phyloP scores from a whole-genome alignment of 805 yeast species.

The Wickerhamiella kazuoi region DNA sequence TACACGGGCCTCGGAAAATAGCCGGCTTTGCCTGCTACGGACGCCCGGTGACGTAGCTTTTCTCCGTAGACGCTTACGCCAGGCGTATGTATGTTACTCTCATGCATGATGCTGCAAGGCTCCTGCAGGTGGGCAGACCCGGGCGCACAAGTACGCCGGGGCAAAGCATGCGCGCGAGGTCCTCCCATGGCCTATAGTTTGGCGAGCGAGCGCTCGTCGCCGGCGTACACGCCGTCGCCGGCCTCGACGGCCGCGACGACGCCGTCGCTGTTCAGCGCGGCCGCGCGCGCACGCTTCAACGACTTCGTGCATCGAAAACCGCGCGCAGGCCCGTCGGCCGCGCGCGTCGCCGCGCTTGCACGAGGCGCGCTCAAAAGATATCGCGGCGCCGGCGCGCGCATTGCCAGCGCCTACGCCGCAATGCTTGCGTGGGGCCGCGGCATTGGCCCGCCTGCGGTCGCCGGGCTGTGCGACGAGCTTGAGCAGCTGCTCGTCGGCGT shows the following conservation, averaged over 20 bases:
- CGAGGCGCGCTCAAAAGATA: background rate
- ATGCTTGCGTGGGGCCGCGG: background rate
- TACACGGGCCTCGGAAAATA: slow-evolving; percentile 3
- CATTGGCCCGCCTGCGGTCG: background rate
- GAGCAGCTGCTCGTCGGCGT: background rate
- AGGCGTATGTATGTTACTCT: too few relatives aligned
- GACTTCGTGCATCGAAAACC: background rate
- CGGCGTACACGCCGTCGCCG: background rate
- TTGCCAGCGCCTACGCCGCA: background rate
- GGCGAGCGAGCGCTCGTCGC: too few relatives aligned
- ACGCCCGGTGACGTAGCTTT: too few relatives aligned
- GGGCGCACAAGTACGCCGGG: too few relatives aligned
- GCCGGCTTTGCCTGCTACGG: too few relatives aligned
- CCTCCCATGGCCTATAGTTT: too few relatives aligned
- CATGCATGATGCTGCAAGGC: too few relatives aligned
- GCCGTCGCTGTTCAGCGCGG: background rate
- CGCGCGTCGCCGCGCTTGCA: background rate
- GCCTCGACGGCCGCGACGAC: background rate
- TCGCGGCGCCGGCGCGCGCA: background rate
- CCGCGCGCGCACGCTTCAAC: background rate
- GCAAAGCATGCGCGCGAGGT: too few relatives aligned
- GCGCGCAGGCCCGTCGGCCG: background rate
- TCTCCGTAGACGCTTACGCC: too few relatives aligned
- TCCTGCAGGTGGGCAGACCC: too few relatives aligned
- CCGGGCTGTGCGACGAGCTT: background rate